phyloP scores from a whole-genome alignment of 2,329 filamentous ascomycete genomes.

The Xylaria sp. region DNA sequence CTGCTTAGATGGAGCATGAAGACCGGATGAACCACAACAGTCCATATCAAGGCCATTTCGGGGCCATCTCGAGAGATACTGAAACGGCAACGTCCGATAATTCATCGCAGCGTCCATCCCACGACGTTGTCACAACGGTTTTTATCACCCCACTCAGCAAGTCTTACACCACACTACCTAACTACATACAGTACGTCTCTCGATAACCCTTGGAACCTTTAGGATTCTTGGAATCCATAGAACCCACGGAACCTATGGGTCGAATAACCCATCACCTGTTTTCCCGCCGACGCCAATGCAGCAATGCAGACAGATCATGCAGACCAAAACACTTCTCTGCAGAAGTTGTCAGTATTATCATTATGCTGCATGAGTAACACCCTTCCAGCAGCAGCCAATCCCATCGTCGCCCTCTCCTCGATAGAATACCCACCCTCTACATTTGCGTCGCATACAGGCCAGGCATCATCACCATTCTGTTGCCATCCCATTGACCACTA shows the following conservation, averaged over 20 bases:
- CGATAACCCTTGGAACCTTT: neutral
- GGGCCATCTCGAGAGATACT: slow-evolving; percentile 22
- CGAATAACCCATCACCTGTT: slow-evolving; percentile 34
- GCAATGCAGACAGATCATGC: slow-evolving; percentile 19
- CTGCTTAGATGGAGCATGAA: slow-evolving; percentile 12
- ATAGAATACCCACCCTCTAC: slow-evolving; percentile 35
- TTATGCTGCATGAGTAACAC: slow-evolving; percentile 10
- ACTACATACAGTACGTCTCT: neutral
- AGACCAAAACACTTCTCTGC: slow-evolving; percentile 37
- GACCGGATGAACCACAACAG: slow-evolving; percentile 12
- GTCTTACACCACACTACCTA: neutral
- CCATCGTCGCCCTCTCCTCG: slow-evolving; percentile 16
- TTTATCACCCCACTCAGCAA: slow-evolving; percentile 10
- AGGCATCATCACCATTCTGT: slow-evolving; percentile 26
- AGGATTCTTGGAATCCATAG: neutral
- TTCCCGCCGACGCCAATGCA: slow-evolving; percentile 32
- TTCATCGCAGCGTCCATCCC: slow-evolving; percentile 33
- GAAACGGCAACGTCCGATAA: slow-evolving; percentile 38
- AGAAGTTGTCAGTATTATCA: slow-evolving; percentile 1
- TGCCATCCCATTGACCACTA: slow-evolving; percentile 38
- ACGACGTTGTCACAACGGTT: slow-evolving; percentile 26
- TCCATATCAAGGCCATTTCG: neutral
- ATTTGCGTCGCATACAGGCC: slow-evolving; percentile 34
- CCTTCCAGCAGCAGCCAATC: slow-evolving; percentile 39
- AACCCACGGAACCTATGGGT: neutral